Evolutionary conservation across 2,329 filamentous ascomycete genomes (phyloP), one percentile per base, ranked within the genome.

Genomic region (Aspergillus sergii): DNA sequence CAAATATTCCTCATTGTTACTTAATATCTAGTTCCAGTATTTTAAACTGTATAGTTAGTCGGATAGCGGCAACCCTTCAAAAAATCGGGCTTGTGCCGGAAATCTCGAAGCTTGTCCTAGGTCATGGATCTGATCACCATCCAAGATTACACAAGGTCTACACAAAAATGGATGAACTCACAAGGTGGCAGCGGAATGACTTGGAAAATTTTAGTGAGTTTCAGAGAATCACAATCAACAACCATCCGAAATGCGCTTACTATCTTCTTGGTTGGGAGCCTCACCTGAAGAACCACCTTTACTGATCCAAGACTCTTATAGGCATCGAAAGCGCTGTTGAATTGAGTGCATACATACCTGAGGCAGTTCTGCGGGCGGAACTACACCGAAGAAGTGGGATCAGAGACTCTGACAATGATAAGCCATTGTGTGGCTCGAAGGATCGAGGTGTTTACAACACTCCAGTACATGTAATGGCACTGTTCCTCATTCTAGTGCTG

Each of bases 401-500:
- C 61, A 64, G 60, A 63, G 62, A 66, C n/a, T 51, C 61, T 32
- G 64, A 65, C 46, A 55, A 61, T 39, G 70, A 71, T 45, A 67
- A 69, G 19, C 66, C 76, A 57, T 64, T 70, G 50, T 80, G 79
- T 62, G 79, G 79, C 53, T 78, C 77, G 32, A 70, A 63, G 16
- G 68, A 72, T 48, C 67, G 69, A 32, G 78, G 78, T 39, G 68
- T 69, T 7, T 92, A 92, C 76, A 88, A 92, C 67, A 90, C 87
- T 0, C 80, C 85, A 2, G 79, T 89, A 48, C 90, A 92, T 73
- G 85, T 92, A 57, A 85, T 88, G 71, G 90, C 90, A 50, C 77
- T 92, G 61, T 81, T 91, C 62, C 78, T 92, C 45, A 91, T 92
- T 61, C 79, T 92, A 58, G 72, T 78, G 0, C 74, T 91, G 60